These are phyloP conservation scores for Paxillus ammoniavirescens DNA, from an alignment of 768 basidiomycete species.

Conservation along the genomic window DNA sequence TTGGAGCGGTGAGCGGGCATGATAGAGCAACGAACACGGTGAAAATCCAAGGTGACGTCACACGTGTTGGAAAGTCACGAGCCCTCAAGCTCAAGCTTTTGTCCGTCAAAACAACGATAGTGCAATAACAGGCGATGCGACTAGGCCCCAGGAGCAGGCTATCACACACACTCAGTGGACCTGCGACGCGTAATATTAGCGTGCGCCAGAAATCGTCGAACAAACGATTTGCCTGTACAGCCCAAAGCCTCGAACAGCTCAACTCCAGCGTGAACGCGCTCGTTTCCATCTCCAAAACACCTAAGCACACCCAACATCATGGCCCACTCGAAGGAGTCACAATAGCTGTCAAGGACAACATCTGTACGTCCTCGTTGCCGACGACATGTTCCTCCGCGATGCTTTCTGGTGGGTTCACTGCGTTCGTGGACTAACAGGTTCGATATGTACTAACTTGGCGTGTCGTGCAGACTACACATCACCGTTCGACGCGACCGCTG, in stretches of 20 bases:
- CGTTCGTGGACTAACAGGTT: background rate
- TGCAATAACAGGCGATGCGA: background rate
- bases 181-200: background rate
- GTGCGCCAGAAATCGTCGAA: background rate
- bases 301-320: background rate
- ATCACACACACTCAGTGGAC: background rate
- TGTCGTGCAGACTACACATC: slow-evolving; percentile 61
- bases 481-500: slow-evolving; percentile 87
- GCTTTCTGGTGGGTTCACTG: slow-evolving; percentile 50
- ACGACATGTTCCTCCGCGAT: slow-evolving; percentile 81
- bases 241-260: slow-evolving; percentile 3
- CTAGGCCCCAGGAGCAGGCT: background rate
- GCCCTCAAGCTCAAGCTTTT: too few relatives aligned
- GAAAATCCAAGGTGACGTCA: too few relatives aligned
- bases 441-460: background rate
- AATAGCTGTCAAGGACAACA: slow-evolving; percentile 86
- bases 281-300: slow-evolving; percentile 29
- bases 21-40: too few relatives aligned
- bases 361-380: slow-evolving; percentile 62
- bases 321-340: slow-evolving; percentile 40
- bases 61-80: too few relatives aligned
- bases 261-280: slow-evolving; percentile 58
- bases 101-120: background rate
- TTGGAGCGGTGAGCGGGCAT: too few relatives aligned
- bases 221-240: slow-evolving; percentile 10